A percentile compares a stretch with the other conserved stretches of the same genome.
These are phyloP conservation scores for Aschersonia sp. DNA, from an alignment of 2,329 filamentous ascomycete species.

Conservation along the genomic window DNA sequence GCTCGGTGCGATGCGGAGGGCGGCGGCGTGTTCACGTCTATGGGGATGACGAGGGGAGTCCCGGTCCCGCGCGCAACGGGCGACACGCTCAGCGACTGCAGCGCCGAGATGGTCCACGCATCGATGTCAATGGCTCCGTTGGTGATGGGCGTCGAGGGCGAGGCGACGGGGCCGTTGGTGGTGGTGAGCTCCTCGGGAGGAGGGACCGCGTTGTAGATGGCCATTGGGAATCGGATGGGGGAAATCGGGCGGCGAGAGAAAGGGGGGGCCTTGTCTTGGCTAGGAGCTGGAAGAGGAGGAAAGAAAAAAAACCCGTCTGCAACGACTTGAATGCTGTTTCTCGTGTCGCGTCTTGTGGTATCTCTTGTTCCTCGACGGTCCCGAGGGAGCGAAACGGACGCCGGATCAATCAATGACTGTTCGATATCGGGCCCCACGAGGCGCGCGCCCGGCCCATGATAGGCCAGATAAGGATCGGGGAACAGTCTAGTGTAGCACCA, in stretches of 20 bases:
- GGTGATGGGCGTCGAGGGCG: conserved; percentile 11
- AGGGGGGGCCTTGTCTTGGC: neutral
- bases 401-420: neutral
- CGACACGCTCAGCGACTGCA: conserved; percentile 39
- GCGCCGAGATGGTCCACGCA: conserved; percentile 48
- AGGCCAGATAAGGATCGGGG: no score
- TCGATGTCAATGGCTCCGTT: conserved; percentile 40
- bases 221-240: conserved; percentile 19
- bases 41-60: conserved; percentile 56
- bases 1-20: conserved; percentile 5
- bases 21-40: conserved; percentile 39
- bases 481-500: no score
- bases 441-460: neutral
- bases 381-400: neutral
- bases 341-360: no score
- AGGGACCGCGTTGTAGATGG: conserved; percentile 38
- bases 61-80: conserved; percentile 44
- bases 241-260: neutral
- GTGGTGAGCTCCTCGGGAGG: conserved; percentile 22
- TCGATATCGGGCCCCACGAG: neutral
- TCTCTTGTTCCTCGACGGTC: no score
- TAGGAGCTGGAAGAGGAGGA: neutral
- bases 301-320: neutral
- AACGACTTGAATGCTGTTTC: no score
- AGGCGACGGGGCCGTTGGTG: conserved; percentile 7